These are phyloP conservation scores for Amanita fuliginea DNA, from an alignment of 768 basidiomycete genomes.

Conservation along the genomic window DNA sequence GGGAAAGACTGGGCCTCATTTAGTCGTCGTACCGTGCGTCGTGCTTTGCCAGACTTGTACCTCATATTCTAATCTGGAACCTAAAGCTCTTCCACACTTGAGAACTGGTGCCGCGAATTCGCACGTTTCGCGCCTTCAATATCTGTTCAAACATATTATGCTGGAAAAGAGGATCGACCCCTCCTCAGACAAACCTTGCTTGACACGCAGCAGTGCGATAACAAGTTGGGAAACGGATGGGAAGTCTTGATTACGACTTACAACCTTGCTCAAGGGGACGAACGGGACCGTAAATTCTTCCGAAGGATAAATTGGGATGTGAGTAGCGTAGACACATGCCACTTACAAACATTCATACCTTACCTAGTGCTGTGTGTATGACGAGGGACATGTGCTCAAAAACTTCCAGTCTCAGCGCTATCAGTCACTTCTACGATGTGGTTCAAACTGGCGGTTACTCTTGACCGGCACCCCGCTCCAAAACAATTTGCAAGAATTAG, in stretches of 20 bases:
- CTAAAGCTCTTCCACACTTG: slow-evolving; percentile 81
- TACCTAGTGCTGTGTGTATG: slow-evolving; percentile 79
- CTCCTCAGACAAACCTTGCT: slow-evolving; percentile 61
- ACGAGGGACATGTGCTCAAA: slow-evolving; percentile 96
- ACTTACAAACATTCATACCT: slow-evolving; percentile 1
- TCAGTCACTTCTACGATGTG: slow-evolving; percentile 74
- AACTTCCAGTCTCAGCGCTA: slow-evolving; percentile 98
- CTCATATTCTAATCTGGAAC: slow-evolving; percentile 6
- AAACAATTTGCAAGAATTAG: slow-evolving; percentile 83
- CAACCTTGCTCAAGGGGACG: slow-evolving; percentile 84
- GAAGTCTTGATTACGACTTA: slow-evolving; percentile 96
- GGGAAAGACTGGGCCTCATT: slow-evolving; percentile 74
- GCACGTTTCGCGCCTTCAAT: slow-evolving; percentile 81
- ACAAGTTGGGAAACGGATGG: slow-evolving; percentile 51
- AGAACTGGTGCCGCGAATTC: slow-evolving; percentile 99
- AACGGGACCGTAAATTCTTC: slow-evolving; percentile 90
- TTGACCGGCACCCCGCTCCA: slow-evolving; percentile 94
- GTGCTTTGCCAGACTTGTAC: neutral
- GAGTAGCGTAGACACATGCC: slow-evolving; percentile 20
- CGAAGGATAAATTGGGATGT: slow-evolving; percentile 88
- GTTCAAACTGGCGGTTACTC: slow-evolving; percentile 81
- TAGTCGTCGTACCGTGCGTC: slow-evolving; percentile 90
- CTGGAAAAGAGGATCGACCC: slow-evolving; percentile 77
- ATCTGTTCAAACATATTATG: slow-evolving; percentile 87
- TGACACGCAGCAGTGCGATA: slow-evolving; percentile 41